Percentiles rank a stretch among this genome's conserved stretches.
These are phyloP conservation scores for Pelagomonas calceolata DNA, from an alignment of 108 stramenopile species.

Conservation along the genomic window DNA sequence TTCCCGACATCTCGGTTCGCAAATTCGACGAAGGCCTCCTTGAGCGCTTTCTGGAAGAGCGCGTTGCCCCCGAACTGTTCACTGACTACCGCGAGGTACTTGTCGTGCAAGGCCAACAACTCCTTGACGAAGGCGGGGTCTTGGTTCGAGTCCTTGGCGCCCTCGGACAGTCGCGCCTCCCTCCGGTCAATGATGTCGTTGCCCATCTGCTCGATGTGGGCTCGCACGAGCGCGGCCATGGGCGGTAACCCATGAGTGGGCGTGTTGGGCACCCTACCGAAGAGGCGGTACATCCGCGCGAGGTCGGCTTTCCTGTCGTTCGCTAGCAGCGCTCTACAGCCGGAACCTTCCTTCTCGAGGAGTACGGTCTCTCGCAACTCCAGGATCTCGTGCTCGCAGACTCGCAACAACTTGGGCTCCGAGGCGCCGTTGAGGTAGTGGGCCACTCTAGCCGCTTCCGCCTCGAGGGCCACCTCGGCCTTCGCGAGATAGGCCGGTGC, in stretches of 20 bases:
- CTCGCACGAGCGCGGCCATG: conserved; percentile 77
- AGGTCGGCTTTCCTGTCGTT: conserved; percentile 95
- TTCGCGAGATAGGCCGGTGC: conserved; percentile 94
- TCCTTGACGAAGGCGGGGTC: conserved; percentile 93
- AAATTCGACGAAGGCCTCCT: conserved; percentile 96
- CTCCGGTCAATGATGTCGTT: conserved; percentile 71
- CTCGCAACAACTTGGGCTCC: conserved; percentile 74
- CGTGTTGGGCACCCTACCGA: conserved; percentile 75
- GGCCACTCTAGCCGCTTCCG: conserved; percentile 72
- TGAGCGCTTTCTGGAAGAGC: conserved; percentile 95
- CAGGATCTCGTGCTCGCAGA: conserved; percentile 86
- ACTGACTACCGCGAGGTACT: conserved; percentile 78
- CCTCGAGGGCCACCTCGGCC: conserved; percentile 80
- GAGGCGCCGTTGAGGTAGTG: conserved; percentile 83
- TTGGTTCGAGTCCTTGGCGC: conserved; percentile 81
- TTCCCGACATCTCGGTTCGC: conserved; percentile 93
- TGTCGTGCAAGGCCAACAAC: conserved; percentile 89
- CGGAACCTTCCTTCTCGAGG: conserved; percentile 92
- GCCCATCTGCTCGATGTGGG: conserved; percentile 70
- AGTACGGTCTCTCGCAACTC: conserved; percentile 80
- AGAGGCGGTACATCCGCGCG: conserved; percentile 88
- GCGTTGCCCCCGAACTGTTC: conserved; percentile 79
- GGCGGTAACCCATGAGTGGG: conserved; percentile 86
- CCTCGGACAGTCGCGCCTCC: conserved; percentile 69
- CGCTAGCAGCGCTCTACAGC: conserved; percentile 80